Conservation (phyloP, 1,284 basidiomycete species). For the Thecaphora thlaspeos region DNA sequence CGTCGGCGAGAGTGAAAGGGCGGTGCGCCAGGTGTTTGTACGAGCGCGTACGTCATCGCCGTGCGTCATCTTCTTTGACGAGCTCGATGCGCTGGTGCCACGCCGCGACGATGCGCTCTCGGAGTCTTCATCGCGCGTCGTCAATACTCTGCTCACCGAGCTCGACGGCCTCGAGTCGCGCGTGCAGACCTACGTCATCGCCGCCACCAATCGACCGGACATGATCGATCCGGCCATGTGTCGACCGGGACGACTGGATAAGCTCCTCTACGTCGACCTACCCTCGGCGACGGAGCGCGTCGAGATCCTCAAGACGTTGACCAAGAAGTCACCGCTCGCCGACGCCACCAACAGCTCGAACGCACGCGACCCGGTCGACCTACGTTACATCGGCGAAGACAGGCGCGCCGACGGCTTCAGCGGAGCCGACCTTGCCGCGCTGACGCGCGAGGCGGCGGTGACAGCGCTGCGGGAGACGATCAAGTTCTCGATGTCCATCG, state of each 20-base stretch:
- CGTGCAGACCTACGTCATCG: slow-evolving; percentile 87
- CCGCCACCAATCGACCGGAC: slow-evolving; percentile 95
- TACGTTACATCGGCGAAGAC: slow-evolving; percentile 40
- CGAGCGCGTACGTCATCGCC: slow-evolving; percentile 82
- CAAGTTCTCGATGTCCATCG: slow-evolving; percentile 19
- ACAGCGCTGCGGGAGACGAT: slow-evolving; percentile 68
- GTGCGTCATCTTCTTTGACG: slow-evolving; percentile 92
- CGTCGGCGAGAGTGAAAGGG: slow-evolving; percentile 93
- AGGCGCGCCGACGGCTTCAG: slow-evolving; percentile 47
- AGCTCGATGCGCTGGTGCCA: slow-evolving; percentile 93
- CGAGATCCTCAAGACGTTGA: slow-evolving; percentile 69
- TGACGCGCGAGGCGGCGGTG: slow-evolving; percentile 72
- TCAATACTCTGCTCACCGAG: slow-evolving; percentile 94
- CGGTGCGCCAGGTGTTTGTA: slow-evolving; percentile 88
- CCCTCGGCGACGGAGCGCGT: slow-evolving; percentile 74
- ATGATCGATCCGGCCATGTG: slow-evolving; percentile 99
- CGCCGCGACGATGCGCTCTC: slow-evolving; percentile 85
- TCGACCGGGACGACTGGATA: slow-evolving; percentile 90
- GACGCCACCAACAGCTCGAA: slow-evolving; percentile 60
- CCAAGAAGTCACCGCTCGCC: slow-evolving; percentile 72
- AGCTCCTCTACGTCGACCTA: slow-evolving; percentile 91
- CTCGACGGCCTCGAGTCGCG: slow-evolving; percentile 89
- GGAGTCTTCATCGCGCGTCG: slow-evolving; percentile 92
- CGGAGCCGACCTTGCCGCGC: slow-evolving; percentile 54
- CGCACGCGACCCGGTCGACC: slow-evolving; percentile 62